Evolutionary conservation across 305 asterid species (phyloP), one percentile per base, ranked within the genome.

Genomic region (Fraxinus platypoda): DNA sequence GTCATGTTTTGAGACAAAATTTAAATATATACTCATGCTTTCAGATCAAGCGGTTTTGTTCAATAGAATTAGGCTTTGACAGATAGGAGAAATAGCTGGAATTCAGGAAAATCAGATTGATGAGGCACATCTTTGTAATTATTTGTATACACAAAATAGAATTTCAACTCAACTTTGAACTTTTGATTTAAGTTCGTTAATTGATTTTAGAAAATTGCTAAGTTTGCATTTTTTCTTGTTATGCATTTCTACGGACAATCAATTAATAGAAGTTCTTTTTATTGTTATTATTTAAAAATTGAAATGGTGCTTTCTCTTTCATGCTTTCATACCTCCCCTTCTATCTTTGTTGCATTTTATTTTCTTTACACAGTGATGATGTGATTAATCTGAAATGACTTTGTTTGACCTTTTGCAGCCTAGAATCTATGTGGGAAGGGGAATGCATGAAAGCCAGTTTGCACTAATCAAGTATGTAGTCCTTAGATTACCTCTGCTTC

Each of bases 361-460:
- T 72, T 72, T 72, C 46, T n/a, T 34, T 34, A 34, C 49, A 72
- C 3, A 5, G 74, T 33, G 46, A n/a, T 72, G 9, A 72, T n/a
- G 26, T 34, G 28, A 72, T 72, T 72, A 34, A 34, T 70, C 76
- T 72, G 49, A 34, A 34, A 72, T 12, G 34, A 33, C 49, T 72
- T 72, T 72, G 46, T 33, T 34, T 72, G 52, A n/a, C 81, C 73
- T 85, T 84, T 80, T 90, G 87, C 97, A 97, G 99, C 97, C 97
- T 59, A 90, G 98, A 83, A 93, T 97, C 87, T 97, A 97, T 49
- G 97, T 97, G 70, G 99, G 99, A 77, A 93, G 99, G 85, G 99
- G 99, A 88, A 97, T 97, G 99, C 99, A 97, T 23, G 99, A 97
- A 87, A 97, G 98, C 73, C 98, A 93, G 80, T 90, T 92, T 87